A percentile compares a stretch with the other conserved stretches of the same genome.
Evolutionary conservation across 495 filamentous ascomycete species (phyloP).

Genomic region (Choiromyces venosus): DNA sequence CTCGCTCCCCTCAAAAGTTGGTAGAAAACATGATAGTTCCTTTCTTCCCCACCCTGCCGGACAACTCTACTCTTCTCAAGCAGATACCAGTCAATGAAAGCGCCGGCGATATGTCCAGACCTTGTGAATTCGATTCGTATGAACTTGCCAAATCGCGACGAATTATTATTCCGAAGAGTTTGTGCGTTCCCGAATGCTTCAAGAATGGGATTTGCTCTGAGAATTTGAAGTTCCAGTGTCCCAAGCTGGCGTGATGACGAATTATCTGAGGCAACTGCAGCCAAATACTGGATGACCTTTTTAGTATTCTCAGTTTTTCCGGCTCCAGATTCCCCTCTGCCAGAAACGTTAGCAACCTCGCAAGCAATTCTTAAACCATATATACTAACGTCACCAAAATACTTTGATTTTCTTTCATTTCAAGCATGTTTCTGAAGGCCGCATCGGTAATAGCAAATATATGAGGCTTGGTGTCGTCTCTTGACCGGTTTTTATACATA

Average conservation of each 20-base stretch:
- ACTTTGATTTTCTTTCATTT: constrained; percentile 93
- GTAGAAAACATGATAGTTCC: constrained; percentile 98
- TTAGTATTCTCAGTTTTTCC: constrained; percentile 99
- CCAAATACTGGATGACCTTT: constrained; percentile 98
- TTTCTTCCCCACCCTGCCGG: constrained; percentile 72
- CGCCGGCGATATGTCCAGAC: constrained; percentile 85
- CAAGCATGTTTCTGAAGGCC: constrained; percentile 90
- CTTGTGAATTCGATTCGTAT: constrained; percentile 94
- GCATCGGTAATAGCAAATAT: constrained; percentile 99
- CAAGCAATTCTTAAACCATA: constrained; percentile 85
- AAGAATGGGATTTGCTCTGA: constrained; percentile 93
- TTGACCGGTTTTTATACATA: constrained; percentile 83
- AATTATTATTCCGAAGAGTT: constrained; percentile 97
- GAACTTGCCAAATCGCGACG: constrained; percentile 97
- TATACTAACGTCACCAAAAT: constrained; percentile 96
- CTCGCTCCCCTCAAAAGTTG: constrained; percentile 85
- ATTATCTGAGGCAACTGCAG: constrained; percentile 83
- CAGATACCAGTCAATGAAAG: constrained; percentile 97
- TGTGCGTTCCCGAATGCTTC: constrained; percentile 99
- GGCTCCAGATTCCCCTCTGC: constrained; percentile 95
- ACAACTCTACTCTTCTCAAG: constrained; percentile 96
- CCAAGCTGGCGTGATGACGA: constrained; percentile 39
- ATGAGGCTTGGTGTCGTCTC: constrained; percentile 93
- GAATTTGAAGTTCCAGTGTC: constrained; percentile 88
- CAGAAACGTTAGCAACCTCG: constrained; percentile 84